phyloP scores from a whole-genome alignment of 495 filamentous ascomycete genomes.

The Cladorrhinum samala region DNA sequence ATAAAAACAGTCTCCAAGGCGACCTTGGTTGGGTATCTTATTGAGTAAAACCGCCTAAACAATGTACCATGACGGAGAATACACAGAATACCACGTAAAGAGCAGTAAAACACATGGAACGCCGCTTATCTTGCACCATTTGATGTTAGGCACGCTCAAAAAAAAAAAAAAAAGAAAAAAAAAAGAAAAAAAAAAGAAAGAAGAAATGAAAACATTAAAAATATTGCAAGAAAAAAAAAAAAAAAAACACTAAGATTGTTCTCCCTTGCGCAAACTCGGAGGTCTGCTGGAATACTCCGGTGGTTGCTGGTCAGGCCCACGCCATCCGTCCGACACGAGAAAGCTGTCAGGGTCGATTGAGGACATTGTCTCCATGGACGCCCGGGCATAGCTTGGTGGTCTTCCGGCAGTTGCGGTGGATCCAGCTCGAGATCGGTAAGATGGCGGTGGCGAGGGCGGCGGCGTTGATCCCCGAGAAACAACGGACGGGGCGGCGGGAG shows the following conservation, averaged over 20 bases:
- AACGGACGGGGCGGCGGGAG: background rate
- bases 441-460: background rate
- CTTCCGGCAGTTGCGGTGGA: background rate
- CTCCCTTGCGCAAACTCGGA: slow-evolving; percentile 2
- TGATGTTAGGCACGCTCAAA: no score
- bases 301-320: background rate
- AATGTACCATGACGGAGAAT: no score
- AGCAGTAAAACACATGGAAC: no score
- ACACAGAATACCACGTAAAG: no score
- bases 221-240: background rate
- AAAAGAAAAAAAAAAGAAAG: no score
- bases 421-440: background rate
- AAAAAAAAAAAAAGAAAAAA: no score
- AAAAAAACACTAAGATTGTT: background rate
- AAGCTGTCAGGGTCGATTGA: slow-evolving; percentile 2
- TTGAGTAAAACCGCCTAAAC: no score
- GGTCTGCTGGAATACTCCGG: slow-evolving; percentile 8
- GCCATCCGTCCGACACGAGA: slow-evolving; percentile 7
- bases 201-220: no score
- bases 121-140: no score
- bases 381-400: slow-evolving; percentile 4
- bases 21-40: no score
- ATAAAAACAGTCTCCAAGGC: no score
- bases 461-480: background rate
- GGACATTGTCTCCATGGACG: slow-evolving; percentile 3